phyloP scores from a whole-genome alignment of 1,139 yeast genomes.

The Diutina sp. region DNA sequence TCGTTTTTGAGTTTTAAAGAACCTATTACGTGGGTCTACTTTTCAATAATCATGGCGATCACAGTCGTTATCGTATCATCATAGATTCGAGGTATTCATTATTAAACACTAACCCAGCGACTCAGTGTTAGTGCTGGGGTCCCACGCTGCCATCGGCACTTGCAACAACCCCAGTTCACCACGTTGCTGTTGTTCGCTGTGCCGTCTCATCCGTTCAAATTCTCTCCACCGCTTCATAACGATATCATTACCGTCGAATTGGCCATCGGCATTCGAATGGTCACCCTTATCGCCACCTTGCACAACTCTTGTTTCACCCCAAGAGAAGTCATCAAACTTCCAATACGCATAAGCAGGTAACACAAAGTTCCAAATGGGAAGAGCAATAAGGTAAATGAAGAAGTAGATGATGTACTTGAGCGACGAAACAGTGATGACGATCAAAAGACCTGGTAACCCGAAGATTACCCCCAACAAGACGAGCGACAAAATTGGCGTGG shows the following conservation, averaged over 20 bases:
- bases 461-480: constrained; percentile 69
- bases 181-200: constrained; percentile 25
- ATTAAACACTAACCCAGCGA: neutral
- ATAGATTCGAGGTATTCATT: neutral
- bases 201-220: constrained; percentile 40
- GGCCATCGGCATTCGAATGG: constrained; percentile 55
- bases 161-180: neutral
- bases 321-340: constrained; percentile 96
- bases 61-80: neutral
- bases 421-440: constrained; percentile 80
- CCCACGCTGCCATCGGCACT: constrained; percentile 23
- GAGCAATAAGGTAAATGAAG: constrained; percentile 63
- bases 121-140: constrained; percentile 16
- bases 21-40: neutral
- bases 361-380: constrained; percentile 92
- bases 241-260: constrained; percentile 79
- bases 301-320: constrained; percentile 95
- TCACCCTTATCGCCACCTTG: constrained; percentile 66
- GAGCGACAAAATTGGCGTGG: constrained; percentile 76
- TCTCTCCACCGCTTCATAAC: constrained; percentile 92
- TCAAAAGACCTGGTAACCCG: constrained; percentile 82
- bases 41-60: constrained; percentile 11
- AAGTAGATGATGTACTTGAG: constrained; percentile 72
- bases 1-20: too few species aligned
- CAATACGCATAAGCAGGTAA: constrained; percentile 83